Base-by-base conservation (phyloP, 305 asterid genomes). In the Plantago coronopus region DNA sequence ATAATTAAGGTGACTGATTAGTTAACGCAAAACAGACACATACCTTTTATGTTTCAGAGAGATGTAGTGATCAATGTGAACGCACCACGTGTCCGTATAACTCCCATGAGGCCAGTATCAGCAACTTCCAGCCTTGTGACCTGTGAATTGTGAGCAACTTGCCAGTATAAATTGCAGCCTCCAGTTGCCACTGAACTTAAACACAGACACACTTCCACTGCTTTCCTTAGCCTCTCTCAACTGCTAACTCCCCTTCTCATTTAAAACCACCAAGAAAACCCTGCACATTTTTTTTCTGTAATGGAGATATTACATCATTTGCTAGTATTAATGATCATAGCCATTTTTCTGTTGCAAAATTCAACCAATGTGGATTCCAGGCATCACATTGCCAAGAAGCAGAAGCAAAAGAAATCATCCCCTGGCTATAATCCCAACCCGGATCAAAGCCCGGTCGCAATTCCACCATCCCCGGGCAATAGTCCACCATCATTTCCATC, bases 311-410 rank as follows among this genome's bases (percentile, higher is more conserved):
- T 59, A 27, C 47, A 17, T 9, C 18, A 50, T 66, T 40, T 59
- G 0, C 50, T 67, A n/a, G 22, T 65, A 22, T 16, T 72, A 42
- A 59, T 63, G 13, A 31, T 76, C 29, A 44, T 63, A 17, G 14
- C 67, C 15, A 4, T 79, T 53, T 14, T 82, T 1, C 8, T 75
- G 10, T 13, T 63, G 19, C 73, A 80, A 1, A 9, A 72, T 8
- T 16, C 59, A 23, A 71, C 56, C 3, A 42, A 69, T 78, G 85
- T 77, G 4, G 80, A 65, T 59, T 81, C 77, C 57, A 81, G 87
- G 63, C 68, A 65, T 34, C 83, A 76, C 18, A 57, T 64, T 20
- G 44, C 64, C 69, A 81, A 78, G 76, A 79, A 81, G 69, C 74
- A 68, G 44, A 73, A 76, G 72, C 69, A 40, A n/a, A 62, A 64